Percentiles rank a stretch among this genome's conserved stretches.
phyloP scores from a whole-genome alignment of 2,329 filamentous ascomycete genomes.

The Raffaelea arxii region DNA sequence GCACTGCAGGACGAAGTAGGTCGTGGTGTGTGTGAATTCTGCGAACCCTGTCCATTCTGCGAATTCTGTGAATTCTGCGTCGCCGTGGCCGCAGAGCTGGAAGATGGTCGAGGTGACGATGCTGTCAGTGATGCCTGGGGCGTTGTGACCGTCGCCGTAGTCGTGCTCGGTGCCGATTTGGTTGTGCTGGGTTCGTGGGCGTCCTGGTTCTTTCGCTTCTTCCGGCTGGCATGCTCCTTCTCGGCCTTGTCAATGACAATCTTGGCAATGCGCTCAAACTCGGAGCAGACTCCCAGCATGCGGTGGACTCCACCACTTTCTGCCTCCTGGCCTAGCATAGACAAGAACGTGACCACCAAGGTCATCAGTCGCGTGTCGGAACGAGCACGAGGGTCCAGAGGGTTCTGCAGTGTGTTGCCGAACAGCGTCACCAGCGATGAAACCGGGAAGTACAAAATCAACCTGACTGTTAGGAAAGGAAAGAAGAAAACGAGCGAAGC shows the following conservation, averaged over 20 bases:
- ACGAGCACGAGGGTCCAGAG: slow-evolving; percentile 75
- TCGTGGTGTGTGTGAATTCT: slow-evolving; percentile 5
- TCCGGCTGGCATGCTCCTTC: slow-evolving; percentile 66
- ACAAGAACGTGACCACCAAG: slow-evolving; percentile 83
- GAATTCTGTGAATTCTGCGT: not conserved
- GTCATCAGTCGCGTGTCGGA: slow-evolving; percentile 89
- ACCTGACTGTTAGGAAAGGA: slow-evolving; percentile 38
- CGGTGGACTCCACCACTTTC: slow-evolving; percentile 85
- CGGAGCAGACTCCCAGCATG: slow-evolving; percentile 89
- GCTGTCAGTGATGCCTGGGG: not conserved
- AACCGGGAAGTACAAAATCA: slow-evolving; percentile 94
- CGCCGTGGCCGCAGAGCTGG: not conserved
- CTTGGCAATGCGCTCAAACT: slow-evolving; percentile 90
- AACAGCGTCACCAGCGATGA: slow-evolving; percentile 92
- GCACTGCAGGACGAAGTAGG: slow-evolving; percentile 10
- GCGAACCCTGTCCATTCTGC: slow-evolving; percentile 1
- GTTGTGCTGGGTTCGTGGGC: slow-evolving; percentile 15
- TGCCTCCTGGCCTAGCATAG: slow-evolving; percentile 79
- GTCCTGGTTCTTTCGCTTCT: slow-evolving; percentile 69
- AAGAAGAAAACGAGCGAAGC: too few relatives aligned
- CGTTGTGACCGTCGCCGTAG: not conserved
- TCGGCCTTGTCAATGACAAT: slow-evolving; percentile 87
- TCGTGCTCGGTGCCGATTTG: slow-evolving; percentile 13
- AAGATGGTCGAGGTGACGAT: not conserved
- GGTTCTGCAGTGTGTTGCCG: slow-evolving; percentile 93